These are phyloP conservation scores for Apiospora koreana DNA, from an alignment of 2,329 filamentous ascomycete species.

Conservation along the genomic window DNA sequence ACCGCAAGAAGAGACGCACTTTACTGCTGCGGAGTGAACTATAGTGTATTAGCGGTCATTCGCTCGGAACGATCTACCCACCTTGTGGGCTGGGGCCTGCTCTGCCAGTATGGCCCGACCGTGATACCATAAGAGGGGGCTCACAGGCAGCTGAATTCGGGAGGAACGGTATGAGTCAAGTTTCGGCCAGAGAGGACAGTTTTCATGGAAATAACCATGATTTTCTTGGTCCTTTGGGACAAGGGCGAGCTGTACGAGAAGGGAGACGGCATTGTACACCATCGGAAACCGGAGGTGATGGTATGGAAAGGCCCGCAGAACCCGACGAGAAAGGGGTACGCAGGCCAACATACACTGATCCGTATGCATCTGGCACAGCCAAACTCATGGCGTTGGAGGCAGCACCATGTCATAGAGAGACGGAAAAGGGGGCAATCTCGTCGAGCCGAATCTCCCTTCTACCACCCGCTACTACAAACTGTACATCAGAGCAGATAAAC, in stretches of 20 bases:
- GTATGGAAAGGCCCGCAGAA: background rate
- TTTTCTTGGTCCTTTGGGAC: background rate
- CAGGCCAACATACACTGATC: background rate
- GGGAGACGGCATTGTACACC: constrained; percentile 9
- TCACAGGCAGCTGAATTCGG: background rate
- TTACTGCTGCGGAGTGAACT: constrained; percentile 55
- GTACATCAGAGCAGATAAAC: constrained; percentile 11
- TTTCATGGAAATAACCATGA: background rate
- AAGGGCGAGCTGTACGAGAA: constrained; percentile 10
- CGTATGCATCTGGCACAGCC: constrained; percentile 14
- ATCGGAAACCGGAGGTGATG: background rate
- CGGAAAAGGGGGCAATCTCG: background rate
- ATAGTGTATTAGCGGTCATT: constrained; percentile 29
- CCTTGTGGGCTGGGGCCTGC: background rate
- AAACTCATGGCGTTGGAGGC: constrained; percentile 10
- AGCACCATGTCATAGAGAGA: background rate
- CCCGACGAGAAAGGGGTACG: background rate
- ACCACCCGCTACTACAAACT: background rate
- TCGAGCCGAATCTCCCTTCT: constrained; percentile 12
- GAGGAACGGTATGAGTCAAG: background rate
- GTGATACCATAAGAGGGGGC: background rate
- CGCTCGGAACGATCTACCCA: background rate
- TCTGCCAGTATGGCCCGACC: background rate
- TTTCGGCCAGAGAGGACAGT: background rate
- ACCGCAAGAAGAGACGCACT: constrained; percentile 53